phyloP scores from a whole-genome alignment of 2,329 filamentous ascomycete genomes.

The Fusarium devonianum region DNA sequence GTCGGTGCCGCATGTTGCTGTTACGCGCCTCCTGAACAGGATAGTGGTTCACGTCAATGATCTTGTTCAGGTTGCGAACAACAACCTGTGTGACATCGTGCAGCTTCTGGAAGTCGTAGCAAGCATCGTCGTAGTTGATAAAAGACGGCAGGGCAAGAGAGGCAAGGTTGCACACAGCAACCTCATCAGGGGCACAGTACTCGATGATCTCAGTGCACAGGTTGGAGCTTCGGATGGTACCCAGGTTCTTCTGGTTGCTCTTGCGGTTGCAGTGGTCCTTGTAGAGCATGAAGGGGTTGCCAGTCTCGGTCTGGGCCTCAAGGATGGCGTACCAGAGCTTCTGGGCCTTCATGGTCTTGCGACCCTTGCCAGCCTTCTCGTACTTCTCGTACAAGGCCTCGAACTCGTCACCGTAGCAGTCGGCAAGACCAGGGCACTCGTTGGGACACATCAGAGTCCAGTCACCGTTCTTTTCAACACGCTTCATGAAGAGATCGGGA shows the following conservation, averaged over 20 bases:
- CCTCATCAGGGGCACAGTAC: constrained; percentile 96
- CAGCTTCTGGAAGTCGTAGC: constrained; percentile 95
- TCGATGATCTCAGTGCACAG: constrained; percentile 98
- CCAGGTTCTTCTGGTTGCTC: constrained; percentile 99
- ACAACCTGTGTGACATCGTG: constrained; percentile 94
- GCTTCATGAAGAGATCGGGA: constrained; percentile 99
- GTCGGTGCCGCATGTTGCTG: constrained; percentile 97
- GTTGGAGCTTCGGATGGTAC: constrained; percentile 98
- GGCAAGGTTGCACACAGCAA: constrained; percentile 97
- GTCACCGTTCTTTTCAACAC: constrained; percentile 93
- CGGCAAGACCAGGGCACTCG: constrained; percentile 91
- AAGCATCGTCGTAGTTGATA: constrained; percentile 83
- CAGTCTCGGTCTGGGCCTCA: constrained; percentile 97
- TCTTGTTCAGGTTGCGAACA: constrained; percentile 95
- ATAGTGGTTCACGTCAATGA: constrained; percentile 98
- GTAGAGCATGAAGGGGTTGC: constrained; percentile 99
- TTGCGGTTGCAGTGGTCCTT: constrained; percentile 98
- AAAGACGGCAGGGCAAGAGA: constrained; percentile 91
- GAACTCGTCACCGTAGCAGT: constrained; percentile 97
- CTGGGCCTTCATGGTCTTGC: constrained; percentile 92
- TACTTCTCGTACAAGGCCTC: constrained; percentile 94
- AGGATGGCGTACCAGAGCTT: constrained; percentile 99
- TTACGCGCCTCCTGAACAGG: constrained; percentile 92
- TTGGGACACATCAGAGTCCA: constrained; percentile 99
- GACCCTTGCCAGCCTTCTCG: constrained; percentile 85